Conservation (phyloP, 2,329 filamentous ascomycete genomes). For the Microdochium paspali region DNA sequence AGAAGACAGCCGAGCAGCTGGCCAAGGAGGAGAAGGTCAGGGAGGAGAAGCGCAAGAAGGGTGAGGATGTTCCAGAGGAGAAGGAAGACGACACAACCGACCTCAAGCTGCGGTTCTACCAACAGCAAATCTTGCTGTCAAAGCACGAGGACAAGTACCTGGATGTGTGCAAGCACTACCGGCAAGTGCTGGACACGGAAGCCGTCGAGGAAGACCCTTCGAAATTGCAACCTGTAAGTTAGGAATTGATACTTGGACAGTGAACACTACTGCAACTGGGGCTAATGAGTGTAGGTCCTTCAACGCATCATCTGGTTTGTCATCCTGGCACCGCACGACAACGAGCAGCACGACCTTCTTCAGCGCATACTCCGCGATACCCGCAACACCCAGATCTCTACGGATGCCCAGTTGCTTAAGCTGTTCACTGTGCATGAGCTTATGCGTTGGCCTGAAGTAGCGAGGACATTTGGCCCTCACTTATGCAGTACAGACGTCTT, state of each 20-base stretch:
- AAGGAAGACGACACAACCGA: constrained; percentile 88
- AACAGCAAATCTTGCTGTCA: constrained; percentile 90
- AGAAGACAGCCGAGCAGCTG: constrained; percentile 81
- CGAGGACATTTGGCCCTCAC: constrained; percentile 80
- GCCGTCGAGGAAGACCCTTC: constrained; percentile 83
- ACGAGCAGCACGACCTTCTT: constrained; percentile 94
- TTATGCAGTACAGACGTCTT: constrained; percentile 88
- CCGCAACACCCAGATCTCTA: constrained; percentile 66
- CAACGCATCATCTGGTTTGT: constrained; percentile 97
- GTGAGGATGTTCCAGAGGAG: constrained; percentile 69
- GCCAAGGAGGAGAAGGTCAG: constrained; percentile 85
- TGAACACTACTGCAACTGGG: constrained; percentile 3
- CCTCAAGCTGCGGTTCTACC: constrained; percentile 90
- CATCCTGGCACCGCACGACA: constrained; percentile 93
- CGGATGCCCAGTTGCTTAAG: constrained; percentile 80
- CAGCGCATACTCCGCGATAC: constrained; percentile 84
- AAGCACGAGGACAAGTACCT: constrained; percentile 98
- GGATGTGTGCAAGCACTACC: constrained; percentile 95
- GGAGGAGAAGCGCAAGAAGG: constrained; percentile 75
- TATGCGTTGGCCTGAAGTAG: constrained; percentile 96
- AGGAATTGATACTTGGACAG: neutral
- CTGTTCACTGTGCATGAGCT: constrained; percentile 92
- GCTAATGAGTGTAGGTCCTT: constrained; percentile 51
- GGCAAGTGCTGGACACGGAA: constrained; percentile 92
- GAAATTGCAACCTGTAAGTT: constrained; percentile 73